Evolutionary conservation across 2,329 filamentous ascomycete genomes (phyloP), one percentile per base, ranked within the genome.

Genomic region (Pleurostoma richardsiae): DNA sequence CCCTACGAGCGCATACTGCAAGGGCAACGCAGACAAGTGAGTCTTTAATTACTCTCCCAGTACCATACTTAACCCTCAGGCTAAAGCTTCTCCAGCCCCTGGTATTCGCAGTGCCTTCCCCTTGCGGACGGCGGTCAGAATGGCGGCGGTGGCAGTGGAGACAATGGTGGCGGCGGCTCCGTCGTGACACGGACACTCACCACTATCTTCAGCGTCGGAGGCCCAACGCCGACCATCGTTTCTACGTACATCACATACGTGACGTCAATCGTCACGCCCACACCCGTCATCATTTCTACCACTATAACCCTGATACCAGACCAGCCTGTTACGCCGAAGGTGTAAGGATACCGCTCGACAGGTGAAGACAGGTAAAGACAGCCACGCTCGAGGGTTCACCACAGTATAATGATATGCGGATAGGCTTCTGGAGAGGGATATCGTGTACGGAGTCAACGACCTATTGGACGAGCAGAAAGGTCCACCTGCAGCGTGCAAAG

Each of bases 41-140:
- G 33, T 19, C 19, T 19, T 19, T 19, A 36, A 36, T n/a, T 8
- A 36, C n/a, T 8, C 33, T 8, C 33, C 33, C n/a, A n/a, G 33
- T 19, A 19, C 19, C 19, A 36, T 8, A n/a, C 8, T 36, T 36
- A 36, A 36, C 8, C 33, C n/a, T 36, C 8, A n/a, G n/a, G 8
- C n/a, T 8, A 36, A 8, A 36, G 8, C n/a, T 19, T n/a, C 28
- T 29, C 11, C 38, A 58, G 57, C 39, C 50, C 52, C 28, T 59
- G 52, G 51, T 59, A 58, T 45, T 49, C 48, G 11, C 57, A 59
- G 38, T 59, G 57, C 38, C 52, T 58, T 7, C 41, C 56, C 10
- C 49, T 48, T 19, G 51, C 40, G 5, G 41, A 38, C 28, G 36
- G 39, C 44, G 39, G 50, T 30, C 3, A 10, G 41, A 6, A 33